phyloP scores from a whole-genome alignment of 305 asterid species.

The Coffea humblotiana region DNA sequence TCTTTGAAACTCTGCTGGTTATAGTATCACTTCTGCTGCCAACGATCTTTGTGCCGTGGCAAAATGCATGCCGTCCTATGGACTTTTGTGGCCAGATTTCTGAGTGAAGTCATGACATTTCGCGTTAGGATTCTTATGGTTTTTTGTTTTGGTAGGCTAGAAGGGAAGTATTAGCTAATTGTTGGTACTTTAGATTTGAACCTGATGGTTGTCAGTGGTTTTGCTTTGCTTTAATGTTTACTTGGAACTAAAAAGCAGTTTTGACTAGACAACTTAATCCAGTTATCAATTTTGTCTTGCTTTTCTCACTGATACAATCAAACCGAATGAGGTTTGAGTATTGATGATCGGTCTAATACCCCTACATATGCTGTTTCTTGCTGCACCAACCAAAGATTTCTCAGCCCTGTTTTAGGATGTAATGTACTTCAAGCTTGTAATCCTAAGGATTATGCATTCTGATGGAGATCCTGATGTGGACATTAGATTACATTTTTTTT shows the following conservation, averaged over 20 bases:
- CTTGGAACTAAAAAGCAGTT: no score
- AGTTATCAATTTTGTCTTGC: not conserved
- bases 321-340: not conserved
- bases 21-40: not conserved
- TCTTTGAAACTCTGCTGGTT: not conserved
- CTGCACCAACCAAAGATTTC: not conserved
- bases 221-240: not conserved
- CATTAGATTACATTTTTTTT: no score
- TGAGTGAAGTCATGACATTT: not conserved
- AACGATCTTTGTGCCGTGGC: not conserved
- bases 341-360: not conserved
- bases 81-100: not conserved
- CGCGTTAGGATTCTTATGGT: not conserved
- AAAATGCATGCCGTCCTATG: not conserved
- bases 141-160: not conserved
- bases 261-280: not conserved
- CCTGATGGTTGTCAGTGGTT: not conserved
- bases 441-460: not conserved
- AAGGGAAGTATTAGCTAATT: not conserved
- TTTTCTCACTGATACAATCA: not conserved
- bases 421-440: not conserved
- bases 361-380: not conserved
- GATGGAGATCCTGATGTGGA: not conserved
- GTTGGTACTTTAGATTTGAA: not conserved
- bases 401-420: not conserved